Percentiles rank a stretch among this genome's conserved stretches.
These are phyloP conservation scores for Sporisorium sorghi DNA, from an alignment of 1,284 basidiomycete genomes.

Conservation along the genomic window DNA sequence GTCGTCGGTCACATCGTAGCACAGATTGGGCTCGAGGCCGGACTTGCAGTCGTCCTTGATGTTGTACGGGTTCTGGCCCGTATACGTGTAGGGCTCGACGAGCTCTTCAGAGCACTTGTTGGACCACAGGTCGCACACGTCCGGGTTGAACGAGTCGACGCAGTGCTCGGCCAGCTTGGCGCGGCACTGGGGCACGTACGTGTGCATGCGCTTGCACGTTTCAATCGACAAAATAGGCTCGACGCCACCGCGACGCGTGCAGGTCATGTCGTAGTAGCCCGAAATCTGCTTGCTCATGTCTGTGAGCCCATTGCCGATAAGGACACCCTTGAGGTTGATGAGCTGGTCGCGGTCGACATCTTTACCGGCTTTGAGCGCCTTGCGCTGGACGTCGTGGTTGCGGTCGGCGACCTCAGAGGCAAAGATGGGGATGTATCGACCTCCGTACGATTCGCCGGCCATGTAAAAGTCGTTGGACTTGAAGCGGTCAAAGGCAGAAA, in stretches of 20 bases:
- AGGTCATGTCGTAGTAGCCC: slow-evolving; percentile 61
- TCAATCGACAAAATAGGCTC: slow-evolving; percentile 52
- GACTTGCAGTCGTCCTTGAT: slow-evolving; percentile 58
- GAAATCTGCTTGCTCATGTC: slow-evolving; percentile 63
- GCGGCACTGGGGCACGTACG: slow-evolving; percentile 37
- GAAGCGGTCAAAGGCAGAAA: slow-evolving; percentile 66
- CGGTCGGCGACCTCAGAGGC: slow-evolving; percentile 83
- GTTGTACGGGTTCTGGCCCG: slow-evolving; percentile 63
- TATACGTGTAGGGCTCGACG: slow-evolving; percentile 45
- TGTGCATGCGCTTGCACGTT: slow-evolving; percentile 51
- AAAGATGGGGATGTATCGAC: slow-evolving; percentile 85
- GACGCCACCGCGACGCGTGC: slow-evolving; percentile 51
- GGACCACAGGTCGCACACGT: slow-evolving; percentile 30
- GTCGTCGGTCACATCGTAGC: slow-evolving; percentile 55
- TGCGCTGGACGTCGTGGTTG: slow-evolving; percentile 73
- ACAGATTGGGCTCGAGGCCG: slow-evolving; percentile 51
- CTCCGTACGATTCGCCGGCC: slow-evolving; percentile 70
- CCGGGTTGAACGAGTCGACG: slow-evolving; percentile 37
- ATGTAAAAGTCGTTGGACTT: slow-evolving; percentile 62
- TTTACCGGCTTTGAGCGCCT: slow-evolving; percentile 72
- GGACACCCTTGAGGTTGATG: slow-evolving; percentile 81
- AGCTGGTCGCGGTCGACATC: slow-evolving; percentile 71
- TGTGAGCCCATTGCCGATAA: slow-evolving; percentile 79
- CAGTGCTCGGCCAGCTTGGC: slow-evolving; percentile 36
- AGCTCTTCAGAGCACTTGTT: slow-evolving; percentile 47